Base-by-base conservation (phyloP, 1,284 basidiomycete genomes). In the Ustilago loliicola region DNA sequence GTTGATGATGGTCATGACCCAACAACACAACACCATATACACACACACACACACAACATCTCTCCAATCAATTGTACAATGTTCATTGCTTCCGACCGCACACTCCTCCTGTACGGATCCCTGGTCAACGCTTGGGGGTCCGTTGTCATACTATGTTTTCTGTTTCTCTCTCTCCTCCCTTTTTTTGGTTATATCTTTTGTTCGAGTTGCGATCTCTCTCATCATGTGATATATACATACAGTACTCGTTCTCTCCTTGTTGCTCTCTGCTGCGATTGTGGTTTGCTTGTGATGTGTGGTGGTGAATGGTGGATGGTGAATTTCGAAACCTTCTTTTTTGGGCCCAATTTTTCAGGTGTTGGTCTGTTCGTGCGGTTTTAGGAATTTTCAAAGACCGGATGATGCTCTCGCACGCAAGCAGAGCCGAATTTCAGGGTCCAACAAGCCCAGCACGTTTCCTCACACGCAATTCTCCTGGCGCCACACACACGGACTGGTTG, bases 11-110 rank as follows among this genome's bases (percentile, higher is more conserved):
- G 48, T 27, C 23, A 50, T 25, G 48, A 50, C 48, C 21, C 42
- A 27, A 7, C 17, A 50, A 11, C 3, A 25, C 25, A 50, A 8
- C 3, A 25, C 23, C 45, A 29, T 15, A 25, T 17, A 29, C 15
- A 30, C n/a, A 50, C 48, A 50, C 25, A 45, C n/a, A 1, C 19
- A 45, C 19, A 34, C 51, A 47, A 45, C 25, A 29, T 52, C 27
- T 38, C 8, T 25, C 47, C 21, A 30, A 21, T 57, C 62, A 64
- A 51, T 38, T 64, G 62, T 64, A 64, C 62, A 64, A 64, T 64
- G 51, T 27, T 56, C 52, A 63, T 45, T 42, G 17, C 23, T 32
- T 47, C 19, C n/a, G 17, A 42, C n/a, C n/a, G 8, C 27, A 27
- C 11, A 25, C 10, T 48, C 45, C n/a, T 9, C 5, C 6, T 47